Conservation (phyloP, 257 asterid species). For the Perilla frutescens region DNA sequence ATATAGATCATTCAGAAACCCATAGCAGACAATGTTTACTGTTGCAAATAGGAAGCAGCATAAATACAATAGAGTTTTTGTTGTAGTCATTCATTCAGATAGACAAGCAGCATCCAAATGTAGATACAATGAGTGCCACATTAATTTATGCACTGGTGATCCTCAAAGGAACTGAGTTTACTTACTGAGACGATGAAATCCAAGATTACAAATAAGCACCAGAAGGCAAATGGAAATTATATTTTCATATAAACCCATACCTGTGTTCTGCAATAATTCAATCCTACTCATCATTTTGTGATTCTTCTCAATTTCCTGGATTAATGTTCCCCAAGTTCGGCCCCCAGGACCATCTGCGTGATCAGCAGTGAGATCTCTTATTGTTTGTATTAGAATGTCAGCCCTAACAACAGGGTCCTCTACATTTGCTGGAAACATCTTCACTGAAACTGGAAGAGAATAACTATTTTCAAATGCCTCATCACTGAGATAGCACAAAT, state of each 20-base stretch:
- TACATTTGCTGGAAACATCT: slow-evolving; percentile 93
- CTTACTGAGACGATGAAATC: background rate
- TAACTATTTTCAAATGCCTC: slow-evolving; percentile 66
- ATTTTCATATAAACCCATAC: slow-evolving; percentile 41
- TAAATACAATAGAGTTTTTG: background rate
- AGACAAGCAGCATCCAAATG: slow-evolving; percentile 13
- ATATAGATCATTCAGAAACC: slow-evolving; percentile 9
- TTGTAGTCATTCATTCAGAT: background rate
- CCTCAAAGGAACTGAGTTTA: background rate
- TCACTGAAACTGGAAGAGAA: slow-evolving; percentile 63
- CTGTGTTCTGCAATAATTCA: slow-evolving; percentile 60
- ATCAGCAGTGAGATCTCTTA: slow-evolving; percentile 66
- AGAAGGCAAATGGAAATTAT: background rate
- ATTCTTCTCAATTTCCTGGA: slow-evolving; percentile 72
- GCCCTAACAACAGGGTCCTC: slow-evolving; percentile 90
- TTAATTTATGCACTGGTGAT: background rate
- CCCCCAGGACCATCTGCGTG: slow-evolving; percentile 40
- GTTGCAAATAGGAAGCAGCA: too few relatives aligned
- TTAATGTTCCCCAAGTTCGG: slow-evolving; percentile 60
- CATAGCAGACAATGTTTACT: too few relatives aligned
- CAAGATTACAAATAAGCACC: background rate
- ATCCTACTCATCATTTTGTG: slow-evolving; percentile 73
- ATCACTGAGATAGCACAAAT: slow-evolving; percentile 79
- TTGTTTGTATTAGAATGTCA: slow-evolving; percentile 73
- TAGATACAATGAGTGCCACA: background rate